A percentile compares a stretch with the other conserved stretches of the same genome.
These are phyloP conservation scores for grape (Vitis vinifera) DNA, from an alignment of 164 flowering plant genomes.

Conservation along the genomic window ASM3070453v1 NC_081822.1:6010501-6011000, in stretches of 20 bases:
- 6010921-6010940: slow-evolving; percentile 23
- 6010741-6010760: slow-evolving; percentile 98
- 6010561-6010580: background rate
- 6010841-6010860: slow-evolving; percentile 89
- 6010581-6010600: slow-evolving; percentile 2
- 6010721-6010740: slow-evolving; percentile 90
- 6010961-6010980: slow-evolving; percentile 97
- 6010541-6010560: slow-evolving; percentile 93
- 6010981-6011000: slow-evolving; percentile 91
- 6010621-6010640: slow-evolving; percentile 11
- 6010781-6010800: slow-evolving; percentile 89
- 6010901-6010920: slow-evolving; percentile 49
- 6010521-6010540: slow-evolving; percentile 97
- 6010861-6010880: slow-evolving; percentile 70
- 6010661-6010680: slow-evolving; percentile 93
- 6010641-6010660: slow-evolving; percentile 73
- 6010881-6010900: slow-evolving; percentile 54
- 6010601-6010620: background rate
- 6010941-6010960: slow-evolving; percentile 77
- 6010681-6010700: slow-evolving; percentile 97
- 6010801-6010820: slow-evolving; percentile 99
- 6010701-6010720: slow-evolving; percentile 95
- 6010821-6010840: slow-evolving; percentile 91
- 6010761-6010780: slow-evolving; percentile 99
- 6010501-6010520: slow-evolving; percentile 98